A percentile compares a stretch with the other conserved stretches of the same genome.
phyloP scores from a whole-genome alignment of 2,329 filamentous ascomycete species.

The Monilinia polystroma region DNA sequence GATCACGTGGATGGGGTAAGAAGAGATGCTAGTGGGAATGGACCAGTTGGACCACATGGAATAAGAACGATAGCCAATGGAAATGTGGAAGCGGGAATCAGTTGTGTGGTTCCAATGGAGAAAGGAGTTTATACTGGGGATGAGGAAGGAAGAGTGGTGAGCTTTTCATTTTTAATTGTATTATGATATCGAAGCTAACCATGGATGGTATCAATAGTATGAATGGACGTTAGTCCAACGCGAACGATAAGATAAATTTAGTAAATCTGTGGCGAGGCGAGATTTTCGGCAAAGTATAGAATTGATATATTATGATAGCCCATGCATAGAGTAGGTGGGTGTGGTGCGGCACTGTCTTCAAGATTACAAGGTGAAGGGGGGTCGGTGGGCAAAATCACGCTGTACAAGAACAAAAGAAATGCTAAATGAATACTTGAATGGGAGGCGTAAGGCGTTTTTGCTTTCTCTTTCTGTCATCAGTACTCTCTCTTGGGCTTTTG shows the following conservation, averaged over 20 bases:
- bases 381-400: too few species aligned
- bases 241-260: slow-evolving; percentile 40
- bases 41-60: slow-evolving; percentile 31
- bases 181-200: slow-evolving; percentile 5
- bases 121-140: slow-evolving; percentile 89
- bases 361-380: neutral
- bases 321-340: slow-evolving; percentile 1
- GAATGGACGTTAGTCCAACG: slow-evolving; percentile 50
- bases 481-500: neutral
- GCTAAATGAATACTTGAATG: neutral
- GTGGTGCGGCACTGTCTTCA: neutral
- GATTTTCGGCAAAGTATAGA: slow-evolving; percentile 1
- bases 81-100: slow-evolving; percentile 69
- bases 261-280: neutral
- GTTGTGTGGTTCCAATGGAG: slow-evolving; percentile 80
- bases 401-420: slow-evolving; percentile 3
- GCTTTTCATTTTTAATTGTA: slow-evolving; percentile 35
- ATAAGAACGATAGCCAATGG: slow-evolving; percentile 22
- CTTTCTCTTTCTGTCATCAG: neutral
- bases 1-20: slow-evolving; percentile 75
- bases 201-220: slow-evolving; percentile 30
- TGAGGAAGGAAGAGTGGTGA: slow-evolving; percentile 85
- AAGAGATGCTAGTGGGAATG: slow-evolving; percentile 45
- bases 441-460: slow-evolving; percentile 10
- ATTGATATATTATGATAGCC: slow-evolving; percentile 9